Percentiles rank a stretch among this genome's conserved stretches.
Evolutionary conservation across 2,329 filamentous ascomycete species (phyloP).

Genomic region (Aspergillus clavatus): DNA sequence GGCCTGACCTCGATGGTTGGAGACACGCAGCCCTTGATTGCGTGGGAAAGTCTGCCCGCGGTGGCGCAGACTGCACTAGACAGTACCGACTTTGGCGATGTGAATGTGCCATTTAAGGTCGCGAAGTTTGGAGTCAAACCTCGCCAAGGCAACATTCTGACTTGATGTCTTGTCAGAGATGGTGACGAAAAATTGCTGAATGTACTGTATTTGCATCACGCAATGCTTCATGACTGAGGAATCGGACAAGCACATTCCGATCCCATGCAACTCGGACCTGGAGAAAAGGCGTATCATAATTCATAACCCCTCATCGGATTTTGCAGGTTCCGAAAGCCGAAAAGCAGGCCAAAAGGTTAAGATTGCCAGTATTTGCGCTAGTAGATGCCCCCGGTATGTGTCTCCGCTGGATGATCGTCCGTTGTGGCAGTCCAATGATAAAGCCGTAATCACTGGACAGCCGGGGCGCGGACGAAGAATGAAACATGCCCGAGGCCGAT

Average conservation of each 20-base stretch:
- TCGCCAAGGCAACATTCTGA: slow-evolving; percentile 36
- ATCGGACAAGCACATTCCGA: no score
- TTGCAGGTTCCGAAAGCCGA: background rate
- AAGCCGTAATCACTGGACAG: no score
- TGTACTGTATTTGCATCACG: no score
- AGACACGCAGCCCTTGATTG: slow-evolving; percentile 45
- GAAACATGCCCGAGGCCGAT: background rate
- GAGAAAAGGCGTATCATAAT: no score
- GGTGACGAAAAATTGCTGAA: background rate
- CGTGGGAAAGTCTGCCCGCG: slow-evolving; percentile 47
- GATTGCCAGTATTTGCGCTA: no score
- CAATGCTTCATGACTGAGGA: no score
- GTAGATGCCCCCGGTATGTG: no score
- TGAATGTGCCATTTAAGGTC: slow-evolving; percentile 48
- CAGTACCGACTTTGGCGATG: slow-evolving; percentile 44
- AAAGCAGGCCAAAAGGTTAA: no score
- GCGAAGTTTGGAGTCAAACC: slow-evolving; percentile 44
- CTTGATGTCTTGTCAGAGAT: no score
- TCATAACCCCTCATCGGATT: background rate
- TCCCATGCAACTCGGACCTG: no score
- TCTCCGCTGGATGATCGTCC: background rate
- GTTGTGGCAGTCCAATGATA: background rate
- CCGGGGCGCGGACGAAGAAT: background rate
- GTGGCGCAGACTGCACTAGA: slow-evolving; percentile 42
- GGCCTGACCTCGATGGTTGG: slow-evolving; percentile 40